Percentiles rank a stretch among this genome's conserved stretches.
phyloP scores from a whole-genome alignment of 75 land plant genomes.

The Picea sitchensis region DNA sequence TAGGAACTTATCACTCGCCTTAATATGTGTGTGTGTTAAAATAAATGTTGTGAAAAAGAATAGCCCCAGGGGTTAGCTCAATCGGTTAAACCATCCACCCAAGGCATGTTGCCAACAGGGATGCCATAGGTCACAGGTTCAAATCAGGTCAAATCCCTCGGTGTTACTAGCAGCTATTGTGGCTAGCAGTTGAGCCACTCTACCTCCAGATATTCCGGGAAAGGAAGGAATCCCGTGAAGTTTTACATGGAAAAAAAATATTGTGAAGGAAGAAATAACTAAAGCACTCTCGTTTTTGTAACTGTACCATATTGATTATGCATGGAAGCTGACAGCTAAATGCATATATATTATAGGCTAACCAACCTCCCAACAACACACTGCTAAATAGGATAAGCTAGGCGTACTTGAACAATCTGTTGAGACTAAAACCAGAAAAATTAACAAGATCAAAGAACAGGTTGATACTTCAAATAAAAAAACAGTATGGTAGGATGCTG shows the following conservation, averaged over 20 bases:
- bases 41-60: not conserved
- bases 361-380: not conserved
- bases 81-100: too few relatives aligned
- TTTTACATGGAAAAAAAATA: too few relatives aligned
- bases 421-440: not conserved
- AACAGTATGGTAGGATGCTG: not conserved
- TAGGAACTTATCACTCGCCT: too few relatives aligned
- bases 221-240: too few relatives aligned
- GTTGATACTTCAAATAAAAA: not conserved
- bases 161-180: too few relatives aligned
- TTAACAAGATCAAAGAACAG: not conserved
- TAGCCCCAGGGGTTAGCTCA: not conserved
- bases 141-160: too few relatives aligned
- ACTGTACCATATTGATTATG: not conserved
- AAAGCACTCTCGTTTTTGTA: not conserved
- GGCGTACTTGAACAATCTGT: not conserved
- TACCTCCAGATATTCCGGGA: too few relatives aligned
- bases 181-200: too few relatives aligned
- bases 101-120: too few relatives aligned
- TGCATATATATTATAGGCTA: not conserved
- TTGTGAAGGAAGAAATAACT: too few relatives aligned
- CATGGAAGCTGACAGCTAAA: not conserved
- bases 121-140: too few relatives aligned
- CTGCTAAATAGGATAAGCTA: not conserved
- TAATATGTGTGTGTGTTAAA: too few relatives aligned